Evolutionary conservation across 345 rosid genomes (phyloP), one percentile per base, ranked within the genome.

Genomic region (Pugionium cornutum): DNA sequence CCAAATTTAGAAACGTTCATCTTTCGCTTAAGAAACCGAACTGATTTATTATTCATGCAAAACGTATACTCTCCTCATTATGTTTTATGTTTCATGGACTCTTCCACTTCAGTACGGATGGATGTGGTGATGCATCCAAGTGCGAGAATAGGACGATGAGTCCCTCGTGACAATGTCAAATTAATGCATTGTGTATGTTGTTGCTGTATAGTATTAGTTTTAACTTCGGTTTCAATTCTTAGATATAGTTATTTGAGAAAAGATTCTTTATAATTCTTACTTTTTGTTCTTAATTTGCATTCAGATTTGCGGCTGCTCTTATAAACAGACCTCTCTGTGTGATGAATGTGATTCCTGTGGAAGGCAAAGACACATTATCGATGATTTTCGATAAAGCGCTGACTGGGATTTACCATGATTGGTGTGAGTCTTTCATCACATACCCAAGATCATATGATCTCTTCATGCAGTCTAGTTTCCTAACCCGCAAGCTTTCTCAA

Each of bases 271-370:
- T 36, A 3, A 37, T 41, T 4, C 82, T 85, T 83, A 29, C n/a
- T 1, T 1, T 35, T 32, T 42, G 4, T 56, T 44, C 49, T 18
- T 56, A 8, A 9, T 49, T 33, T 62, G 53, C 27, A 60, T 32
- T 53, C 85, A 87, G 98, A 79, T 89, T 92, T 76, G 89, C 91
- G 0, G 89, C 91, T 37, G 96, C 97, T 53, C 85, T 92, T 2
- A 76, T 76, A 29, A 82, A 80, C 71, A 80, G 36, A 73, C 94
- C 91, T 26, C 67, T 83, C 28, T 92, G 97, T 97, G 96, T 87
- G 33, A 86, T 92, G 94, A 92, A 92, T 77, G 90, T 92, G 28
- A 66, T 92, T 40, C 96, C 89, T 3, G 68, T 86, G 27, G 71
- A 82, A 41, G 72, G 72, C 29, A 69, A 76, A 73, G 91, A 92